Evolutionary conservation across 2,329 filamentous ascomycete species (phyloP), one percentile per base, ranked within the genome.

Genomic region (Tolypocladium cylindrosporum): DNA sequence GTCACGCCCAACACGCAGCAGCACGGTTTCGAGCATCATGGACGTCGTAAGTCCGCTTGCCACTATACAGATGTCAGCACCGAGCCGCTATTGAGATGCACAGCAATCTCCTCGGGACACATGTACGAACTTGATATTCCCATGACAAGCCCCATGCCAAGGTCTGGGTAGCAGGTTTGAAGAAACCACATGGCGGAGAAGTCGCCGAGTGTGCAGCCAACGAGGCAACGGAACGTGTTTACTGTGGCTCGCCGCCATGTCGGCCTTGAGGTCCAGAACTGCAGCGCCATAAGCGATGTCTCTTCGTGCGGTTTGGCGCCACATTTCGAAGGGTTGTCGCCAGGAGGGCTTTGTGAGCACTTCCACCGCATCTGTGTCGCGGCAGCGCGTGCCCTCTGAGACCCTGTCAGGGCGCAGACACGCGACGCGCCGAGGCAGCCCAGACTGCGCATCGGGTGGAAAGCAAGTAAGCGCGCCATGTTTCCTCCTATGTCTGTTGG

Each of bases 161-260:
- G 64, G 2, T 74, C 75, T 0, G 79, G 72, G 55, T 74, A 74
- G 48, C 74, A 75, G 0, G 76, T 68, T 59, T 83, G 80, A 0
- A 84, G 71, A 39, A 75, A 72, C 80, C 81, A 84, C 71, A 84
- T 75, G 0, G 78, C 74, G 1, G 78, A 75, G 60, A 83, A 83
- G 64, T 84, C 81, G n/a, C 81, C 81, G 0, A 71, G 48, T 0
- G 80, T 82, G 61, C 81, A 84, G 9, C 81, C 80, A 2, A 79
- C 68, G 1, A 84, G 72, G 59, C 81, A 84, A 8, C 80, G 77
- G 4, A 80, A 65, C 0, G 81, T 84, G 62, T 84, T 84, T 61
- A 84, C 64, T 0, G 71, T 69, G 0, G 81, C 78, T n/a, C 81
- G 70, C 34, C 68, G 72, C 80, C 81, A 84, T 0, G 71, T 67